These are phyloP conservation scores for Rosa lucieae DNA, from an alignment of 306 rosid genomes.

Conservation along the genomic window DNA sequence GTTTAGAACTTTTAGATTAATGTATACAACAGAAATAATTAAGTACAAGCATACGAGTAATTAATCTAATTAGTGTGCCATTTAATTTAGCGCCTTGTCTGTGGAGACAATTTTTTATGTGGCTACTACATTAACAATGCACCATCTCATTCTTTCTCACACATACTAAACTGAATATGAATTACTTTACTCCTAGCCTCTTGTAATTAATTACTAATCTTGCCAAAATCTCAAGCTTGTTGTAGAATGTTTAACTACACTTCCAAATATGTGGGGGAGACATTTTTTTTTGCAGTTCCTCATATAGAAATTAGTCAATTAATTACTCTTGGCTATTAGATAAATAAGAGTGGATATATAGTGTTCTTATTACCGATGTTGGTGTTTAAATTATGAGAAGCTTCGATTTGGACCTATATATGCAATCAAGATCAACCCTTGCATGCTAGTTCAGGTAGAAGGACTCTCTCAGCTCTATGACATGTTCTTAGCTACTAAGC, in stretches of 20 bases:
- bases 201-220: conserved; percentile 40
- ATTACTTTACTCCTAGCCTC: conserved; percentile 37
- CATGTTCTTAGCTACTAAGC: no score
- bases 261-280: conserved; percentile 75
- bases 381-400: no score
- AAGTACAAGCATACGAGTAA: conserved; percentile 19
- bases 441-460: no score
- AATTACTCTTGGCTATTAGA: background rate
- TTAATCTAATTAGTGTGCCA: conserved; percentile 32
- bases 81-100: conserved; percentile 34
- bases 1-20: conserved; percentile 15
- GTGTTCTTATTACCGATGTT: background rate
- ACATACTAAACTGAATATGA: conserved; percentile 5
- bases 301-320: conserved; percentile 6
- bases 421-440: no score
- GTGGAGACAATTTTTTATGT: conserved; percentile 30
- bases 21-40: background rate
- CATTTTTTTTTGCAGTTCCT: conserved; percentile 25
- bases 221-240: conserved; percentile 39
- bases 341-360: background rate
- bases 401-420: no score
- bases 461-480: no score
- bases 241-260: conserved; percentile 54
- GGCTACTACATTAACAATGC: conserved; percentile 19
- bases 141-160: background rate